A percentile compares a stretch with the other conserved stretches of the same genome.
Evolutionary conservation across 1,284 basidiomycete genomes (phyloP).

Genomic region (Rhizoctonia solani): DNA sequence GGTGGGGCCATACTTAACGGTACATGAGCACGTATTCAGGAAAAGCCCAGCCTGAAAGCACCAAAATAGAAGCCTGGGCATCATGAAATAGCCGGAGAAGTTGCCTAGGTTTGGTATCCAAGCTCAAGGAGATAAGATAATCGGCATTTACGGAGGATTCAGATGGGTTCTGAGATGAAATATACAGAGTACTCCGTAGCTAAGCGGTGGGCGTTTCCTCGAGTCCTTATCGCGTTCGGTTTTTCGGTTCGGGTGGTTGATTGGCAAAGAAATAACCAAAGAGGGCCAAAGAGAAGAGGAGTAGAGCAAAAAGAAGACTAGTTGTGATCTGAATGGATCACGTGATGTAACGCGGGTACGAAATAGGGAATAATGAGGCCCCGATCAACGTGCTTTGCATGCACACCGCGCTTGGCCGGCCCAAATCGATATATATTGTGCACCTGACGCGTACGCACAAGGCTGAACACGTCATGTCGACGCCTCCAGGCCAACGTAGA

Average conservation of each 20-base stretch:
- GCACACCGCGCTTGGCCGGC: slow-evolving; percentile 5
- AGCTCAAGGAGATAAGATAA: slow-evolving; percentile 24
- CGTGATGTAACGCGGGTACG: slow-evolving; percentile 1
- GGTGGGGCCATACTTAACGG: slow-evolving; percentile 13
- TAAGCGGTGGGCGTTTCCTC: slow-evolving; percentile 17
- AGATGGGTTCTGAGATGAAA: not conserved
- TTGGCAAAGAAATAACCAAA: not conserved
- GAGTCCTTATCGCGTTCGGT: slow-evolving; percentile 24
- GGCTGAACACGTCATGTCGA: slow-evolving; percentile 23
- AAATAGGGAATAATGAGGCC: slow-evolving; percentile 25
- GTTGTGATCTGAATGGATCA: not conserved
- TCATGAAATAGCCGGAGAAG: not conserved
- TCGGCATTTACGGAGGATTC: not conserved
- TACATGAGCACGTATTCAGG: not conserved
- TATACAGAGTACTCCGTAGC: not conserved
- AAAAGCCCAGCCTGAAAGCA: slow-evolving; percentile 23
- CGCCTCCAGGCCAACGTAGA: slow-evolving; percentile 30
- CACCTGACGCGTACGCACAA: slow-evolving; percentile 18
- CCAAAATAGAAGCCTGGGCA: slow-evolving; percentile 32
- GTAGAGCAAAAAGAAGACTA: not conserved
- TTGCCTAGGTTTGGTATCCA: not conserved
- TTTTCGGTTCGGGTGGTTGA: slow-evolving; percentile 8
- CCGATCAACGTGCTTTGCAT: slow-evolving; percentile 27
- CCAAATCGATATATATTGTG: slow-evolving; percentile 3
- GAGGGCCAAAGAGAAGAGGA: no score